Evolutionary conservation across 2,329 filamentous ascomycete species (phyloP).

Genomic region (Aspergillus quadrilineatus): DNA sequence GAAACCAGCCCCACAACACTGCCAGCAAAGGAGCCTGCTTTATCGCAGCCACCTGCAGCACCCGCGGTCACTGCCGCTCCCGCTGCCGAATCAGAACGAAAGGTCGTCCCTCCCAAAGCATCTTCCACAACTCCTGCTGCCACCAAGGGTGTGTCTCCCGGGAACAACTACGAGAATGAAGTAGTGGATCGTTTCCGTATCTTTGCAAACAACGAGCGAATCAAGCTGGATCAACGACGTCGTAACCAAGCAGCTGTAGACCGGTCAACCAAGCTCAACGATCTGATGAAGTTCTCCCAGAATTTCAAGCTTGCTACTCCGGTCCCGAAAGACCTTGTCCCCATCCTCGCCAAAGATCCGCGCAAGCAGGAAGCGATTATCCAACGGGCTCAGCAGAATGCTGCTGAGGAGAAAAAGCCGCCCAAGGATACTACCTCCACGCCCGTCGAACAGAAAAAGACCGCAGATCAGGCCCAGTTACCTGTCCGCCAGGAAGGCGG

Average conservation of each 20-base stretch:
- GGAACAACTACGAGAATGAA: constrained; percentile 57
- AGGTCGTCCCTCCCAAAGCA: constrained; percentile 25
- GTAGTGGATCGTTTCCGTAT: constrained; percentile 64
- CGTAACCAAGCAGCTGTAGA: constrained; percentile 63
- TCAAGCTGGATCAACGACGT: constrained; percentile 58
- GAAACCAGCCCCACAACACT: constrained; percentile 40
- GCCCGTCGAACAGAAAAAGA: constrained; percentile 54
- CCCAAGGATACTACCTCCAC: constrained; percentile 45
- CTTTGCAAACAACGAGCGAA: constrained; percentile 62
- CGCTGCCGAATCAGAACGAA: constrained; percentile 27
- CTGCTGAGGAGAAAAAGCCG: constrained; percentile 55
- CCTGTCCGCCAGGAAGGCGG: constrained; percentile 50
- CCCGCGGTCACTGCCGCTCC: constrained; percentile 24
- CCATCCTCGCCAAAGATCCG: constrained; percentile 96
- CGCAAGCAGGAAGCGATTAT: constrained; percentile 90
- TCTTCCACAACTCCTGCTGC: constrained; percentile 30
- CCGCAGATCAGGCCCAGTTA: constrained; percentile 44
- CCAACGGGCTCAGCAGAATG: constrained; percentile 77
- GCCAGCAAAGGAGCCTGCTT: constrained; percentile 27
- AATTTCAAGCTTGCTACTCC: constrained; percentile 94
- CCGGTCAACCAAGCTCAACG: constrained; percentile 88
- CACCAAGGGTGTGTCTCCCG: constrained; percentile 53
- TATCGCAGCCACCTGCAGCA: constrained; percentile 19
- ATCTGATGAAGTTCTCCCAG: constrained; percentile 90
- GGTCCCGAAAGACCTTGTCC: constrained; percentile 85